These are phyloP conservation scores for Priceomyces melissophilus DNA, from an alignment of 805 yeast genomes.

Conservation along the genomic window DNA sequence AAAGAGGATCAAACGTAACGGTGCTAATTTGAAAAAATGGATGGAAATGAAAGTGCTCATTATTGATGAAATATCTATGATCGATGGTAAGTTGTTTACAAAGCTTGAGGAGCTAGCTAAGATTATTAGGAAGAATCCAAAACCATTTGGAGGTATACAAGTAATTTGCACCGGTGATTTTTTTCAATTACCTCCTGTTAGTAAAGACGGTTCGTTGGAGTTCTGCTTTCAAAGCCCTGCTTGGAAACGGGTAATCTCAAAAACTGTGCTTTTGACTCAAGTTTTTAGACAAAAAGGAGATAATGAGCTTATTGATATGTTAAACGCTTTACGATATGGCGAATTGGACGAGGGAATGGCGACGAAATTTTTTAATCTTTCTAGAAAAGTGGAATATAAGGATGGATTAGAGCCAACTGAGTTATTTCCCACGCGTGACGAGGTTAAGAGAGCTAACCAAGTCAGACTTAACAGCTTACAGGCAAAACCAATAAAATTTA, in stretches of 20 bases:
- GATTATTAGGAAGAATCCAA: conserved; percentile 43
- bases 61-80: conserved; percentile 93
- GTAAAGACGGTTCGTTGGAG: conserved; percentile 30
- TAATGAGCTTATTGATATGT: conserved; percentile 65
- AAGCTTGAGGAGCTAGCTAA: conserved; percentile 73
- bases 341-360: conserved; percentile 49
- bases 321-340: conserved; percentile 80
- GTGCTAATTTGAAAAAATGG: conserved; percentile 56
- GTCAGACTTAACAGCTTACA: conserved; percentile 36
- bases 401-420: conserved; percentile 90
- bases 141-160: conserved; percentile 94
- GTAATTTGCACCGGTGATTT: conserved; percentile 91
- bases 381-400: conserved; percentile 53
- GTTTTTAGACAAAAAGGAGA: conserved; percentile 92
- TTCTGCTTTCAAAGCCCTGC: conserved; percentile 74
- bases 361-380: conserved; percentile 46
- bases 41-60: conserved; percentile 62
- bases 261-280: conserved; percentile 66
- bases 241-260: conserved; percentile 64
- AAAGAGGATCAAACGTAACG: conserved; percentile 45
- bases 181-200: conserved; percentile 92
- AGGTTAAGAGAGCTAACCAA: conserved; percentile 76
- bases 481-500: conserved; percentile 44
- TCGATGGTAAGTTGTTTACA: conserved; percentile 73
- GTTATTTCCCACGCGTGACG: conserved; percentile 78